Evolutionary conservation across 495 filamentous ascomycete genomes (phyloP).

Genomic region (Cudoniella acicularis): DNA sequence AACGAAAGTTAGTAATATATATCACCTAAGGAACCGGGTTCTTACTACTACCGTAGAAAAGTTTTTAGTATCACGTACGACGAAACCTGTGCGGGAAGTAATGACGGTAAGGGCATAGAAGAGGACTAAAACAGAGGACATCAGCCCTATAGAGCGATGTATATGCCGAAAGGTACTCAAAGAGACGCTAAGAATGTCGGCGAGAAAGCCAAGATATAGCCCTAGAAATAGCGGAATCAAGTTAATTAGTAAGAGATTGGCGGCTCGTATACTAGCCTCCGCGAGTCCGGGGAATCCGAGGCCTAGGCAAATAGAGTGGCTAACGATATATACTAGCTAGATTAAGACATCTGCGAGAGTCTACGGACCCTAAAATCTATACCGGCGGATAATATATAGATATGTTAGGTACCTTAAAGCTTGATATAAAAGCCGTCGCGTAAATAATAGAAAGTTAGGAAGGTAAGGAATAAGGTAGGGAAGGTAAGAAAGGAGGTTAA

Average conservation of each 20-base stretch:
- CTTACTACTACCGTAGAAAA: slow-evolving; percentile 15
- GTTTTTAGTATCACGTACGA: neutral
- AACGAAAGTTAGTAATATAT: neutral
- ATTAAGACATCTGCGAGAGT: slow-evolving; percentile 7
- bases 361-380: slow-evolving; percentile 13
- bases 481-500: slow-evolving; percentile 6
- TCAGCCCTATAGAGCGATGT: slow-evolving; percentile 8
- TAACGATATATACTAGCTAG: slow-evolving; percentile 8
- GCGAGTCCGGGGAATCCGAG: neutral
- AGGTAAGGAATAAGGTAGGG: slow-evolving; percentile 3
- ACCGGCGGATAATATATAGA: slow-evolving; percentile 4
- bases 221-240: slow-evolving; percentile 10
- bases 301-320: slow-evolving; percentile 10
- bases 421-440: neutral
- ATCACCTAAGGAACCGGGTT: neutral
- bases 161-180: slow-evolving; percentile 4
- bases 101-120: slow-evolving; percentile 4
- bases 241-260: slow-evolving; percentile 11
- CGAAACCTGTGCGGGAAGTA: neutral
- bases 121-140: slow-evolving; percentile 6
- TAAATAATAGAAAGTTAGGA: neutral
- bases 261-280: slow-evolving; percentile 7
- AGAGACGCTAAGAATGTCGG: slow-evolving; percentile 13
- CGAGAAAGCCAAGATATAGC: slow-evolving; percentile 12
- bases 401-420: slow-evolving; percentile 11